phyloP scores from a whole-genome alignment of 768 basidiomycete genomes.

The Rossbeevera mucosa region DNA sequence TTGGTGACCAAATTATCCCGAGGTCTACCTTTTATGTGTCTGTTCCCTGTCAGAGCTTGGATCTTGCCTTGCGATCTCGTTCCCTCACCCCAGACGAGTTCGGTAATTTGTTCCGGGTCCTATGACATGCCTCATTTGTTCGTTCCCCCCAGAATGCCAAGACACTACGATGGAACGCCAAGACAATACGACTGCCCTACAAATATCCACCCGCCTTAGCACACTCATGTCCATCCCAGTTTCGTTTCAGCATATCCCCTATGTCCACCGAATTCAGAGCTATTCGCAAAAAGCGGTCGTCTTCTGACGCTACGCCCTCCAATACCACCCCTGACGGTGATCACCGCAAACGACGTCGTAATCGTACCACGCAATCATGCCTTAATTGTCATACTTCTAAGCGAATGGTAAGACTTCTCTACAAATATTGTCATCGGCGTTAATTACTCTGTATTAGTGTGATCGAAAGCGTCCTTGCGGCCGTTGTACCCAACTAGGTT shows the following conservation, averaged over 20 bases:
- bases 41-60: slow-evolving; percentile 7
- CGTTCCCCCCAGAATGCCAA: slow-evolving; percentile 19
- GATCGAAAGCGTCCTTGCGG: slow-evolving; percentile 47
- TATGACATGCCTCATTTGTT: slow-evolving; percentile 4
- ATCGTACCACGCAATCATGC: slow-evolving; percentile 70
- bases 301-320: slow-evolving; percentile 21
- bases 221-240: neutral
- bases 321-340: slow-evolving; percentile 42
- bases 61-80: slow-evolving; percentile 12
- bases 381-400: slow-evolving; percentile 72
- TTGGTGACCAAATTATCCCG: slow-evolving; percentile 16
- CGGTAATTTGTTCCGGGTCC: slow-evolving; percentile 10
- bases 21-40: slow-evolving; percentile 8
- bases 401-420: slow-evolving; percentile 49
- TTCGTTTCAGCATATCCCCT: slow-evolving; percentile 1
- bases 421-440: neutral
- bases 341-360: slow-evolving; percentile 60
- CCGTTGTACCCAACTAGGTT: slow-evolving; percentile 39
- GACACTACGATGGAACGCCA: slow-evolving; percentile 22
- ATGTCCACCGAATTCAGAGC: slow-evolving; percentile 29
- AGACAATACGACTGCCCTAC: slow-evolving; percentile 20
- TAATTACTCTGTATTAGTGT: slow-evolving; percentile 29
- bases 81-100: slow-evolving; percentile 5
- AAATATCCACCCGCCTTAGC: slow-evolving; percentile 22
- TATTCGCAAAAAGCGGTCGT: slow-evolving; percentile 31